These are phyloP conservation scores for Fusarium redolens DNA, from an alignment of 2,329 filamentous ascomycete species.

Conservation along the genomic window DNA sequence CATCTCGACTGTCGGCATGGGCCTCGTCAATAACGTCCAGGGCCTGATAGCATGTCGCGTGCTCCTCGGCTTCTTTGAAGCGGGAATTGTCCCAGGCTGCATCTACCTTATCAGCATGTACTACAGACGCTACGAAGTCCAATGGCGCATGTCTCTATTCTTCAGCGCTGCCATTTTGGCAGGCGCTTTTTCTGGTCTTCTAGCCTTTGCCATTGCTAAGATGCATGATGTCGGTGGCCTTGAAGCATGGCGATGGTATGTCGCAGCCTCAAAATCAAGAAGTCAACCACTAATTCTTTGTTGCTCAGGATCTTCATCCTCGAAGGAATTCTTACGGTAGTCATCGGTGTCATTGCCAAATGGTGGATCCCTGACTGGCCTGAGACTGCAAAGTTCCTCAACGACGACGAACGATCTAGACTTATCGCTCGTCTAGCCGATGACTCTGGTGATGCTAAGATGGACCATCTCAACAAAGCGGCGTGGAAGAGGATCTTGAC, in stretches of 20 bases:
- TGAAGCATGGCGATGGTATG: constrained; percentile 14
- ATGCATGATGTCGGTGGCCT: constrained; percentile 7
- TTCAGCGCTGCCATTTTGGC: neutral
- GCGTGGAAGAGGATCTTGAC: constrained; percentile 67
- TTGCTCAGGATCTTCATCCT: constrained; percentile 69
- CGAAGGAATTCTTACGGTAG: constrained; percentile 75
- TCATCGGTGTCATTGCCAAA: constrained; percentile 74
- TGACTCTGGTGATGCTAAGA: neutral
- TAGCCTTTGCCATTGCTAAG: constrained; percentile 5
- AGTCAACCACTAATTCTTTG: fast-evolving
- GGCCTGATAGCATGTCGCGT: neutral
- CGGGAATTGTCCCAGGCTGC: neutral
- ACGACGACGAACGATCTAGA: constrained; percentile 74
- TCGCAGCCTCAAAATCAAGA: fast-evolving
- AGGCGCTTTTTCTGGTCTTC: neutral
- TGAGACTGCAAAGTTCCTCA: constrained; percentile 80
- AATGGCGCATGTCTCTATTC: constrained; percentile 11
- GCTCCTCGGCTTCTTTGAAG: neutral
- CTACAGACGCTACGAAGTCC: constrained; percentile 9
- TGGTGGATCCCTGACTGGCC: constrained; percentile 85
- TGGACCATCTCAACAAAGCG: constrained; percentile 56
- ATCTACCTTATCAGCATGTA: constrained; percentile 19
- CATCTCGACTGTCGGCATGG: neutral
- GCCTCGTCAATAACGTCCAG: neutral
- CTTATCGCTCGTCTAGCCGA: constrained; percentile 73